Base-by-base conservation (phyloP, 805 yeast species). In the Metschnikowia similis region DNA sequence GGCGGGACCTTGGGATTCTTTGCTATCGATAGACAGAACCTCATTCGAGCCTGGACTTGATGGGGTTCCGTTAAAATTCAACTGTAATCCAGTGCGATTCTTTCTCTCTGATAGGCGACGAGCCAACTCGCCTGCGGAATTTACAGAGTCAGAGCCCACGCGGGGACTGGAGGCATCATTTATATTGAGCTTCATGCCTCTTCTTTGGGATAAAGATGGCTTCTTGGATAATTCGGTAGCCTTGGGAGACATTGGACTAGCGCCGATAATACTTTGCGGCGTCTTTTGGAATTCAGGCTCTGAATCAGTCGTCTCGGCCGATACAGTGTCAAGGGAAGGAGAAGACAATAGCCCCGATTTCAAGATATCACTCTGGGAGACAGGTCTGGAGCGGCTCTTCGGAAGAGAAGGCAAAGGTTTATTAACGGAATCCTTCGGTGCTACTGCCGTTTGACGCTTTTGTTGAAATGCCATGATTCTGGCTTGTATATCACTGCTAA, bases 381-480 rank as follows among this genome's bases (percentile, higher is more conserved):
- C 42, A n/a, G 54, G 54, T 14, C 53, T 48, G 13, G 42, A 35
- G 8, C 49, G 51, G 32, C 52, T 28, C 16, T 48, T 47, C 11
- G 60, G 60, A 34, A 55, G 57, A 17, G 56, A 52, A 17, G 61
- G 60, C 41, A 55, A 51, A 5, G 58, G 48, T 41, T 57, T 56
- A 9, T 41, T 31, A 27, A 38, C 42, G 2, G 44, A 8, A 4
- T 56, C 58, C 36, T 52, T 52, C 30, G 42, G 34, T 2, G 52
- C 41, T 10, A 55, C 51, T 16, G 44, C 52, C 28, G 50, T 52
- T 47, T 55, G 58, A 57, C 97, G 79, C 61, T 85, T 83, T 55
- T 88, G 89, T 66, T 90, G 97, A 59, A 91, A 87, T 0, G 96
- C 96, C 65, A 87, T 70, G 35, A 91, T 77, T 55, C 94, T 75